These are phyloP conservation scores for Salvia splendens DNA, from an alignment of 257 asterid species.

Conservation along the genomic window DNA sequence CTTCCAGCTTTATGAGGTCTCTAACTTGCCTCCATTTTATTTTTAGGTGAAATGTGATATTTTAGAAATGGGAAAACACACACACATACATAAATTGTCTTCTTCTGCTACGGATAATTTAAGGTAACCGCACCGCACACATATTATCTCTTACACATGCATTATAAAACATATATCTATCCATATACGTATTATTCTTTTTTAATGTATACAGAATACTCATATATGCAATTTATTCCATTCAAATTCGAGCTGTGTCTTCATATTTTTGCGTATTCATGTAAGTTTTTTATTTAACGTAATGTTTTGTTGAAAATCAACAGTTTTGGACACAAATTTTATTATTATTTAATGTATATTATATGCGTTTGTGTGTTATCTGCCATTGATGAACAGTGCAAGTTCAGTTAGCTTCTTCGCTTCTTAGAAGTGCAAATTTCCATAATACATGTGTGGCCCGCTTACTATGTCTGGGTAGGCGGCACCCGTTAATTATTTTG, in stretches of 20 bases:
- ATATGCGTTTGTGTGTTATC: neutral
- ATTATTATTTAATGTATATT: neutral
- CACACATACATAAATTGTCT: neutral
- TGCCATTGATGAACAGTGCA: neutral
- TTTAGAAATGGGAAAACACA: too few species aligned
- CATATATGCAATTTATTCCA: neutral
- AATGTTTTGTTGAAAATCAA: neutral
- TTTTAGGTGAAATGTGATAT: too few species aligned
- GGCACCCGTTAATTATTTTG: too few species aligned
- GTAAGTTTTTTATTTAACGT: slow-evolving; percentile 11
- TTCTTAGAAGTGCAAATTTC: too few species aligned
- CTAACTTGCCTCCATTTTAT: too few species aligned
- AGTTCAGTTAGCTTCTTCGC: too few species aligned
- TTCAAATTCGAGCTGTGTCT: neutral
- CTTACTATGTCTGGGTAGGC: too few species aligned
- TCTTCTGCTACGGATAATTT: slow-evolving; percentile 36
- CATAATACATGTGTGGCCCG: too few species aligned
- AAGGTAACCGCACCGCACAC: slow-evolving; percentile 24
- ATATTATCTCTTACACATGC: slow-evolving; percentile 20
- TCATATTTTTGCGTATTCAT: slow-evolving; percentile 28
- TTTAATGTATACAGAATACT: neutral
- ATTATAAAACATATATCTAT: neutral
- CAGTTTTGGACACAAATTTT: neutral
- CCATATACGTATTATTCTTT: too few species aligned
- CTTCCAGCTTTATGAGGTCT: too few species aligned